Percentiles rank a stretch among this genome's conserved stretches.
phyloP scores from a whole-genome alignment of 2,329 filamentous ascomycete species.

The Talaromyces albobiverticillius region DNA sequence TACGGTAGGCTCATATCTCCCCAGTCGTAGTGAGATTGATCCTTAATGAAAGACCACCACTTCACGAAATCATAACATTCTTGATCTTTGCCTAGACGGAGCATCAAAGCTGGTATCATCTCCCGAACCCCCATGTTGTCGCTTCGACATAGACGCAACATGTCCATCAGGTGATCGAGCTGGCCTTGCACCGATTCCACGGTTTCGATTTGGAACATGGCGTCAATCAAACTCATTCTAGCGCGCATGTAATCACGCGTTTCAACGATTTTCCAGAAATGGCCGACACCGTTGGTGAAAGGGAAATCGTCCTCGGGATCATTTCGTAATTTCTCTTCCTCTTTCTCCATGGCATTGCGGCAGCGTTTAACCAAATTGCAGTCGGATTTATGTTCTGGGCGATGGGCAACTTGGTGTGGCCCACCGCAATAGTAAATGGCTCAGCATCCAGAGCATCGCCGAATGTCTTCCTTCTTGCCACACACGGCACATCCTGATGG shows the following conservation, averaged over 20 bases:
- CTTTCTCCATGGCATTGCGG: slow-evolving; percentile 25
- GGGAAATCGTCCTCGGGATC: slow-evolving; percentile 23
- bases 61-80: slow-evolving; percentile 52
- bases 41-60: slow-evolving; percentile 38
- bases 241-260: slow-evolving; percentile 48
- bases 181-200: slow-evolving; percentile 34
- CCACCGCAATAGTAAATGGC: slow-evolving; percentile 46
- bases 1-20: slow-evolving; percentile 30
- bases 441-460: slow-evolving; percentile 43
- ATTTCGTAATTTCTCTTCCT: slow-evolving; percentile 40
- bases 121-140: slow-evolving; percentile 47
- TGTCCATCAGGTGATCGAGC: slow-evolving; percentile 42
- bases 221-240: slow-evolving; percentile 30
- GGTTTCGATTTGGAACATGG: slow-evolving; percentile 32
- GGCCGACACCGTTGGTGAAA: slow-evolving; percentile 40
- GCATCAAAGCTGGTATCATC: slow-evolving; percentile 39
- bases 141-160: slow-evolving; percentile 44
- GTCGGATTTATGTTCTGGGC: slow-evolving; percentile 35
- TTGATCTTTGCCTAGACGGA: slow-evolving; percentile 51
- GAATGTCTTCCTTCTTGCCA: slow-evolving; percentile 26
- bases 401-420: slow-evolving; percentile 43
- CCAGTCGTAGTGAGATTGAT: slow-evolving; percentile 35
- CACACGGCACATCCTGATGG: slow-evolving; percentile 24
- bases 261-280: slow-evolving; percentile 42
- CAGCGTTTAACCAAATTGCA: slow-evolving; percentile 40